These are phyloP conservation scores for Aphanoascus verrucosus DNA, from an alignment of 2,329 filamentous ascomycete species.

Conservation along the genomic window DNA sequence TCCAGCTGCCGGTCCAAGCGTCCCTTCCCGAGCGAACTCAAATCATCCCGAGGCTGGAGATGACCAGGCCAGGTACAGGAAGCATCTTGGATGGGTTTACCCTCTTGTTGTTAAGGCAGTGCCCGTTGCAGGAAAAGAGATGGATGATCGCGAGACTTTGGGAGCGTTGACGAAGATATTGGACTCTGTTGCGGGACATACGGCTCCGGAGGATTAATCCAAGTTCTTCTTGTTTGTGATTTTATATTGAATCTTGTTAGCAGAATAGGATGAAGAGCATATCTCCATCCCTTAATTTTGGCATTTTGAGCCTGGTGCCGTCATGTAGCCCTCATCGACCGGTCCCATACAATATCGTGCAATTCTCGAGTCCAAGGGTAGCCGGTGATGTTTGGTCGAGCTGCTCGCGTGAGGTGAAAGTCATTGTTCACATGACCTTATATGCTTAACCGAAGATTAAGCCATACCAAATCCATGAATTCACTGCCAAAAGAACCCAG, in stretches of 20 bases:
- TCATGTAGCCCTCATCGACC: too few species aligned
- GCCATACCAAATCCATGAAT: too few species aligned
- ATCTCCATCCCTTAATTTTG: too few species aligned
- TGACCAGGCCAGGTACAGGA: constrained; percentile 41
- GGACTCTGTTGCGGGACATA: constrained; percentile 26
- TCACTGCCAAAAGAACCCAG: too few species aligned
- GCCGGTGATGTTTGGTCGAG: too few species aligned
- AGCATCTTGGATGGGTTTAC: constrained; percentile 72
- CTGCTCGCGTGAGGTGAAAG: too few species aligned
- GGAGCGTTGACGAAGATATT: constrained; percentile 50
- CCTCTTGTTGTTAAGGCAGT: constrained; percentile 47
- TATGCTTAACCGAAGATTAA: too few species aligned
- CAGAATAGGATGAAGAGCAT: neutral
- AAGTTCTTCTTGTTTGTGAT: neutral
- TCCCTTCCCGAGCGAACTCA: constrained; percentile 19
- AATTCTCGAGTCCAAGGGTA: too few species aligned
- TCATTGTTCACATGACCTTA: too few species aligned
- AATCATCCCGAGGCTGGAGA: constrained; percentile 15
- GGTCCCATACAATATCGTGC: too few species aligned
- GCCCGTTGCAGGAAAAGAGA: constrained; percentile 32
- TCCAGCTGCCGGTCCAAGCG: constrained; percentile 33
- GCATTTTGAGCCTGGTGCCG: too few species aligned
- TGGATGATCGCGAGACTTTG: constrained; percentile 29
- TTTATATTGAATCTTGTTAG: neutral
- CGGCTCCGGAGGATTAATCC: neutral